These are phyloP conservation scores for Mucor circinelloides DNA, from an alignment of 371 early-diverging fungal species.

Conservation along the genomic window DNA sequence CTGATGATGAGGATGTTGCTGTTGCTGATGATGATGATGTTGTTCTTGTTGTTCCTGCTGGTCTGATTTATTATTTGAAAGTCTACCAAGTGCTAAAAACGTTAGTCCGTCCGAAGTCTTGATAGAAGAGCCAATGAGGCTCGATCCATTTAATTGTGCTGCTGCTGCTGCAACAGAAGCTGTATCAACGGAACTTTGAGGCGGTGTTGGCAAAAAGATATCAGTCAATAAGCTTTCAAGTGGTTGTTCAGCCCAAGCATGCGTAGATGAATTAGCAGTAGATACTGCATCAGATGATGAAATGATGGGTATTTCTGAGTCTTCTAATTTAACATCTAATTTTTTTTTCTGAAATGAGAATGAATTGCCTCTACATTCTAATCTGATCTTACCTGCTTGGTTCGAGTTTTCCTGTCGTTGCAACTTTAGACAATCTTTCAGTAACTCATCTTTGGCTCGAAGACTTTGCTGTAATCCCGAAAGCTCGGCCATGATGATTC, in stretches of 20 bases:
- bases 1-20: neutral
- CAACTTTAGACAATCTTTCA: constrained; percentile 63
- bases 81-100: constrained; percentile 17
- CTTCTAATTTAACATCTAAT: constrained; percentile 2
- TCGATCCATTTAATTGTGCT: constrained; percentile 19
- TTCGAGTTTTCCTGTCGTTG: neutral
- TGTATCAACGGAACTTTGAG: constrained; percentile 6
- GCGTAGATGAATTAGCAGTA: constrained; percentile 4
- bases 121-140: constrained; percentile 16
- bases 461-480: constrained; percentile 58
- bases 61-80: constrained; percentile 4
- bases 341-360: neutral
- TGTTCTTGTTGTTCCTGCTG: neutral
- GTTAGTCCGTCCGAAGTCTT: constrained; percentile 19
- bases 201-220: constrained; percentile 19
- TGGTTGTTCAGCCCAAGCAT: constrained; percentile 8
- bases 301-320: neutral
- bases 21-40: neutral
- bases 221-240: constrained; percentile 20
- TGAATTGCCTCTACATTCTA: neutral
- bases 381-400: neutral
- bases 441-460: constrained; percentile 65
- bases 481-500: constrained; percentile 62
- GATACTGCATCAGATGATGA: neutral
- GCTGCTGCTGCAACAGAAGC: constrained; percentile 20